These are phyloP conservation scores for Rhododendron henanense DNA, from an alignment of 148 eudicot genomes.

Conservation along the genomic window DNA sequence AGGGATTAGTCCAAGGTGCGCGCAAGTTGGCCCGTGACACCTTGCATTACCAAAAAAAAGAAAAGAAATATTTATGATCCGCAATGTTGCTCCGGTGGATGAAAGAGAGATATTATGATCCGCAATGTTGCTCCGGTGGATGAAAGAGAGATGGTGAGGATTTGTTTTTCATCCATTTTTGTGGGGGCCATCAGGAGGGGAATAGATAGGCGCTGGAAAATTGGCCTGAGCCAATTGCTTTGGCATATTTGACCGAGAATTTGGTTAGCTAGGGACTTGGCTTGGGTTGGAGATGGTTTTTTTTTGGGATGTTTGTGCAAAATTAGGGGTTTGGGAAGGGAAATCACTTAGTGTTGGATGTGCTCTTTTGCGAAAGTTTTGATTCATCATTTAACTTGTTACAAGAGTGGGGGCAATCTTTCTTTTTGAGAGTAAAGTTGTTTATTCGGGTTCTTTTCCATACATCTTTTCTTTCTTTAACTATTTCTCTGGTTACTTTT, in stretches of 20 bases:
- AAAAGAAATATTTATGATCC: too few species aligned
- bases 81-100: neutral
- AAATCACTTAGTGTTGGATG: neutral
- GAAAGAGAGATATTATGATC: neutral
- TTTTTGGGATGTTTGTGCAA: neutral
- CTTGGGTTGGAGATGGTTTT: neutral
- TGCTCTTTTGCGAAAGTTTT: neutral
- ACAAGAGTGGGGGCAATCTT: neutral
- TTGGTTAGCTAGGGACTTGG: neutral
- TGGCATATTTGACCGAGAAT: neutral
- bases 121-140: neutral
- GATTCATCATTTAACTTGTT: neutral
- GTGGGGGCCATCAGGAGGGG: neutral
- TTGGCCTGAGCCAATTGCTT: neutral
- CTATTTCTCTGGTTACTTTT: neutral
- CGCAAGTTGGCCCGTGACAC: neutral
- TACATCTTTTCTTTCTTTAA: neutral
- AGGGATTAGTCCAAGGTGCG: neutral
- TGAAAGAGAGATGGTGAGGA: neutral
- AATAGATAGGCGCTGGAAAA: neutral
- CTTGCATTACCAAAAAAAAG: neutral
- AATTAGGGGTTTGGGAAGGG: neutral
- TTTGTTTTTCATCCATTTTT: neutral
- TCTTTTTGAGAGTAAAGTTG: neutral
- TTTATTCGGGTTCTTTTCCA: neutral